Conservation (phyloP, 805 yeast genomes). For the Scheffersomyces stipitis region DNA sequence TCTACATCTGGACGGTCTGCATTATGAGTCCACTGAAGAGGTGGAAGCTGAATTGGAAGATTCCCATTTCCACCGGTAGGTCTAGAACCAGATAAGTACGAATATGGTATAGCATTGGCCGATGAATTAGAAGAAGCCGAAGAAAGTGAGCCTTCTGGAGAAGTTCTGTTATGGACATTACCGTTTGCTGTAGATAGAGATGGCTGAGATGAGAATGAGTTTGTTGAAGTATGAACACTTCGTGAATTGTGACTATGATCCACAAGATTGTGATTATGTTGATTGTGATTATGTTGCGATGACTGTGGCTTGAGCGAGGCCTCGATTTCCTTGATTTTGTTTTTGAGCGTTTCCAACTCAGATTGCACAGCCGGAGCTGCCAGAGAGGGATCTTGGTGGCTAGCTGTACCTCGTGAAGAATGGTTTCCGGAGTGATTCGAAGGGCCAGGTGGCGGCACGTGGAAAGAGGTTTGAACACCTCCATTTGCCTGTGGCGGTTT, state of each 20-base stretch:
- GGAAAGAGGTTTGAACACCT: slow-evolving; percentile 2
- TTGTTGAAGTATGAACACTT: neutral
- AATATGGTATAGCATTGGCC: neutral
- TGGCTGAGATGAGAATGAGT: neutral
- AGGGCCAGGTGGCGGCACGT: neutral
- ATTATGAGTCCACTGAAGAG: slow-evolving; percentile 3
- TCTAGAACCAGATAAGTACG: neutral
- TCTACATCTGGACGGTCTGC: neutral
- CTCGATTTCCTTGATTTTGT: slow-evolving; percentile 45
- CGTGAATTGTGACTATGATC: neutral
- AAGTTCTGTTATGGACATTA: no score
- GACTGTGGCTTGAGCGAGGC: no score
- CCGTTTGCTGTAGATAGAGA: neutral
- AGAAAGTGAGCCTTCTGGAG: neutral
- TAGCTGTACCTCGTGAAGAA: no score
- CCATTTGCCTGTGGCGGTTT: neutral
- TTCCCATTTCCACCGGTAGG: neutral
- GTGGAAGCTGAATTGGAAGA: slow-evolving; percentile 3
- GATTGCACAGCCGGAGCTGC: neutral
- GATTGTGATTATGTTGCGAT: neutral
- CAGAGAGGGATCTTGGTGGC: no score
- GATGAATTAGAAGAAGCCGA: neutral
- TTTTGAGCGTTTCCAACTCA: slow-evolving; percentile 36
- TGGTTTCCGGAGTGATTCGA: slow-evolving; percentile 1
- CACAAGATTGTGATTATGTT: neutral